Base-by-base conservation (phyloP, 208 protist genomes). In the Phytomonas francai region DNA sequence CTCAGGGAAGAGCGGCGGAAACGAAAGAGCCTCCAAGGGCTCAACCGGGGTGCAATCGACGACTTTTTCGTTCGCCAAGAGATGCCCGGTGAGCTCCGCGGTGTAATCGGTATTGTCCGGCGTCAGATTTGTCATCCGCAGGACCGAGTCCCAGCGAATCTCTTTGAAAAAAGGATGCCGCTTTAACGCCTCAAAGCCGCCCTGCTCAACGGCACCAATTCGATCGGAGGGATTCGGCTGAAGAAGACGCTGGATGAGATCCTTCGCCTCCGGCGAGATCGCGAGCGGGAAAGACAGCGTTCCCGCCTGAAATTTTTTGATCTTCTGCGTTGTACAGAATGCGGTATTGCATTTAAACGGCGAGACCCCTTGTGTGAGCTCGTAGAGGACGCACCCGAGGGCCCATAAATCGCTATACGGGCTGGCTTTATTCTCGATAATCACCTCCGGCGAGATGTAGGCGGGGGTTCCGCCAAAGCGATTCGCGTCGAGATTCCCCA, bases 381-480 rank as follows among this genome's bases (percentile, higher is more conserved):
- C 84, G 71, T 93, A 95, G 8, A 99, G 95, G 71, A 99, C 99
- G 79, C 98, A 99, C 30, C 98, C 99, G 28, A 98, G 83, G 5
- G 96, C 97, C 98, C 99, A 99, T 33, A 99, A 91, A 79, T 99
- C 99, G 67, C 79, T 89, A 49, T 85, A 84, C 19, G 79, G 78
- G 42, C 89, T 81, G 27, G 93, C 91, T 67, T 92, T 88, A 33
- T 74, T 84, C 61, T 90, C 63, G 14, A 79, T 61, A 22, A 95
- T 77, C 49, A 99, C 95, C 67, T 95, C 87, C 4, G 89, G 89
- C 7, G 87, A 77, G 30, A 95, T 81, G 76, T 92, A 95, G 11
- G 84, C 73, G 5, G 85, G 73, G 0, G 89, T 84, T 29, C 89
- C 89, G 67, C 77, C 81, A 74, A 88, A 95, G 57, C 66, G 71